A percentile compares a stretch with the other conserved stretches of the same genome.
These are phyloP conservation scores for Chaetomium olivaceum DNA, from an alignment of 2,329 filamentous ascomycete genomes.

Conservation along the genomic window DNA sequence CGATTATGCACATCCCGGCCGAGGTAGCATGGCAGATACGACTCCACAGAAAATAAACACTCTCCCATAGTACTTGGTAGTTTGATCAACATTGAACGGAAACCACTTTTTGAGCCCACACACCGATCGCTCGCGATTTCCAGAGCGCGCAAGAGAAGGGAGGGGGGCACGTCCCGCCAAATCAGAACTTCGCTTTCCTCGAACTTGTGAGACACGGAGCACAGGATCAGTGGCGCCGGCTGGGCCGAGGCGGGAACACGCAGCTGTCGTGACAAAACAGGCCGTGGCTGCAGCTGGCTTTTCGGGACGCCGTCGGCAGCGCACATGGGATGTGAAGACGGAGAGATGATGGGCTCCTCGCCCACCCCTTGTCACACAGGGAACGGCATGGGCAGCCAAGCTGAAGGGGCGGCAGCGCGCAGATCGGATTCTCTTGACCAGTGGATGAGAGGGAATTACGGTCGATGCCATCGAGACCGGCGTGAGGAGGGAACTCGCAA, in stretches of 20 bases:
- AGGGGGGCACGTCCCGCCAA: background rate
- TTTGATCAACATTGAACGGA: conserved; percentile 5
- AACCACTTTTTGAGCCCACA: background rate
- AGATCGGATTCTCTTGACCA: background rate
- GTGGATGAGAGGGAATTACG: background rate
- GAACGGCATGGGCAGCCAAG: background rate
- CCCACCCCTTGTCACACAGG: background rate
- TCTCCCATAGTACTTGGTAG: background rate
- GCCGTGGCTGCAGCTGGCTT: conserved; percentile 11
- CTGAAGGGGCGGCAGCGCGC: conserved; percentile 6
- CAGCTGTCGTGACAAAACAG: conserved; percentile 17
- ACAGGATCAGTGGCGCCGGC: conserved; percentile 5
- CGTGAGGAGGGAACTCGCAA: background rate
- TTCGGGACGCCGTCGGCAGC: conserved; percentile 9
- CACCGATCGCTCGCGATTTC: background rate
- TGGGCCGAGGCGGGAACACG: conserved; percentile 11
- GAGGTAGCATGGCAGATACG: conserved; percentile 18
- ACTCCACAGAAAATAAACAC: background rate
- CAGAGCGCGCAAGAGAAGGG: background rate
- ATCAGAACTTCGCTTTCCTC: background rate
- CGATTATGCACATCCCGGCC: conserved; percentile 19
- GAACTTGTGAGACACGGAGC: background rate
- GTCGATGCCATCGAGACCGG: background rate
- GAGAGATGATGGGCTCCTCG: background rate
- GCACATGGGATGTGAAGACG: conserved; percentile 7